phyloP scores from a whole-genome alignment of 2,329 filamentous ascomycete species.

The Paraconiothyrium brasiliense region DNA sequence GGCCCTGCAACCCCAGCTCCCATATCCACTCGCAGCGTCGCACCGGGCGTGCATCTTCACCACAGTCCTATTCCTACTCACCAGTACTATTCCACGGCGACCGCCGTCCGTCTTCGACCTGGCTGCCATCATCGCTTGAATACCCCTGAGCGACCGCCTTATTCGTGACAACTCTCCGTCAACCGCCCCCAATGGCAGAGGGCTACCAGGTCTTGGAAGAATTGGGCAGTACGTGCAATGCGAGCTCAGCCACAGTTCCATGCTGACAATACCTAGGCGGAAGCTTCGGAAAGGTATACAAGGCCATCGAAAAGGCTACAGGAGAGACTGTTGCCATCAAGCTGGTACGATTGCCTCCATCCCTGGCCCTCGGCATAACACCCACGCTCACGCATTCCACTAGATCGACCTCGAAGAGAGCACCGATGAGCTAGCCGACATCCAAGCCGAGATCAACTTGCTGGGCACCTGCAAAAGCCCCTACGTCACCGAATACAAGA shows the following conservation, averaged over 20 bases:
- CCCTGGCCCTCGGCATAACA: not conserved
- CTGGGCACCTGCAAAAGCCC: constrained; percentile 94
- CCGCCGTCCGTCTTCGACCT: constrained; percentile 37
- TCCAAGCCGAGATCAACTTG: constrained; percentile 95
- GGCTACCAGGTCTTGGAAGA: constrained; percentile 97
- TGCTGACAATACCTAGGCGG: constrained; percentile 68
- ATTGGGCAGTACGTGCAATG: constrained; percentile 77
- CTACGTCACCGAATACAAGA: constrained; percentile 95
- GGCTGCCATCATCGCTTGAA: constrained; percentile 25
- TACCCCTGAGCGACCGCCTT: constrained; percentile 27
- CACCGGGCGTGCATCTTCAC: constrained; percentile 23
- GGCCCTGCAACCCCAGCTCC: constrained; percentile 26
- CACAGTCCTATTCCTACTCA: constrained; percentile 41
- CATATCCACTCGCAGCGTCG: constrained; percentile 29
- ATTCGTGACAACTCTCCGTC: constrained; percentile 30
- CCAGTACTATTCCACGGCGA: constrained; percentile 30
- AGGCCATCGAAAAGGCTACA: constrained; percentile 89
- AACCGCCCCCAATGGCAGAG: constrained; percentile 70
- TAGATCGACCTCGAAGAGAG: constrained; percentile 99
- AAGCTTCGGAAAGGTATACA: constrained; percentile 97
- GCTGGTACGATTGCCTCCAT: constrained; percentile 70
- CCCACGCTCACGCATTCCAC: not conserved
- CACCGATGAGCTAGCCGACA: constrained; percentile 97
- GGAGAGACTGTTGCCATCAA: constrained; percentile 97
- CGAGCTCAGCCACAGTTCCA: not conserved